Evolutionary conservation across 2,329 filamentous ascomycete species (phyloP).

Genomic region (Sarocladiaceae sp.): DNA sequence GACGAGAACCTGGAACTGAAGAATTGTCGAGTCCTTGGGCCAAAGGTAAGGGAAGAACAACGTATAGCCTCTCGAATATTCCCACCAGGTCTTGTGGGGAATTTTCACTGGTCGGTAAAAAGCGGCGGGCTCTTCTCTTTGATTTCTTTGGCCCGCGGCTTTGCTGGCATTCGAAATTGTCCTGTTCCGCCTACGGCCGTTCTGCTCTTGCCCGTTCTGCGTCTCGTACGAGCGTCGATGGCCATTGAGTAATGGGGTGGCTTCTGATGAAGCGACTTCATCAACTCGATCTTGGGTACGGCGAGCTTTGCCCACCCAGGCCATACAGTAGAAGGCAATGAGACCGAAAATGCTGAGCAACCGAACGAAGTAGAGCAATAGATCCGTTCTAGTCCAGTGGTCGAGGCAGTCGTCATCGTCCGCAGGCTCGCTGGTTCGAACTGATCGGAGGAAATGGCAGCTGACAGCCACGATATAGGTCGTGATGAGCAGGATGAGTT

Average conservation of each 20-base stretch:
- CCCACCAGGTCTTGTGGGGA: slow-evolving; percentile 89
- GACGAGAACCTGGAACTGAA: slow-evolving; percentile 75
- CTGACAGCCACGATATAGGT: slow-evolving; percentile 66
- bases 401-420: slow-evolving; percentile 24
- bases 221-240: slow-evolving; percentile 31
- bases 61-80: slow-evolving; percentile 88
- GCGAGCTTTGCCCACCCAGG: slow-evolving; percentile 36
- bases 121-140: slow-evolving; percentile 58
- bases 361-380: slow-evolving; percentile 64
- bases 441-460: slow-evolving; percentile 54
- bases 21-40: slow-evolving; percentile 71
- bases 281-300: slow-evolving; percentile 36
- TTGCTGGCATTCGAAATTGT: slow-evolving; percentile 36
- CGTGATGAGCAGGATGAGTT: slow-evolving; percentile 66
- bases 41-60: slow-evolving; percentile 96
- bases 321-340: slow-evolving; percentile 42
- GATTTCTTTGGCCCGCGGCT: slow-evolving; percentile 20
- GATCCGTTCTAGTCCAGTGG: slow-evolving; percentile 49
- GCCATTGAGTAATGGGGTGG: slow-evolving; percentile 56
- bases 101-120: slow-evolving; percentile 88
- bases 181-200: slow-evolving; percentile 27
- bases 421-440: slow-evolving; percentile 19
- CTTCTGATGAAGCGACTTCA: slow-evolving; percentile 16
- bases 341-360: slow-evolving; percentile 62
- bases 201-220: slow-evolving; percentile 21